Evolutionary conservation across 306 rosid species (phyloP).

Genomic region (Fragaria nilgerrensis): DNA sequence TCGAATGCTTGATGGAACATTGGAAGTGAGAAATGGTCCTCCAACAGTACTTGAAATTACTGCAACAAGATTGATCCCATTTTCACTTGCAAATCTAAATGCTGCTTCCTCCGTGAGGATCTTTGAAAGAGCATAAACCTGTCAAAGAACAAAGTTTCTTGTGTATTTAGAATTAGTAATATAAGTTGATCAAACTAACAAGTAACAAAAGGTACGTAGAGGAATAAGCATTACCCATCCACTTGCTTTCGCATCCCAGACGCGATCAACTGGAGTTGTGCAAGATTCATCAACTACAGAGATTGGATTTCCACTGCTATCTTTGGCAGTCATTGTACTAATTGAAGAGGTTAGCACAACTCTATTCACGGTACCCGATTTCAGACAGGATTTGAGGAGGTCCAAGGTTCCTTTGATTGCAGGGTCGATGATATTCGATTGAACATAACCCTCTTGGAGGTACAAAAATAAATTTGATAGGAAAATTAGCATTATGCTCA

Average conservation of each 20-base stretch:
- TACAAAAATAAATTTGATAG: conserved; percentile 9
- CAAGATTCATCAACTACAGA: conserved; percentile 66
- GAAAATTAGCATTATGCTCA: not conserved
- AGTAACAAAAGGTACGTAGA: not conserved
- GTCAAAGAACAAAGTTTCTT: conserved; percentile 1
- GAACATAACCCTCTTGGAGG: conserved; percentile 53
- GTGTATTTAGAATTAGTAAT: not conserved
- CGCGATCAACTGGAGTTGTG: conserved; percentile 43
- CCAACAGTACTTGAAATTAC: conserved; percentile 68
- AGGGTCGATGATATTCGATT: conserved; percentile 48
- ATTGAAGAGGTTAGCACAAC: conserved; percentile 83
- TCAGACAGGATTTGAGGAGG: conserved; percentile 63
- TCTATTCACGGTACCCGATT: conserved; percentile 64
- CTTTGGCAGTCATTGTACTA: conserved; percentile 67
- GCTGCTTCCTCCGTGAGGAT: conserved; percentile 71
- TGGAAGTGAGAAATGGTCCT: conserved; percentile 67
- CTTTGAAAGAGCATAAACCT: conserved; percentile 75
- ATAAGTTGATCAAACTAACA: not conserved
- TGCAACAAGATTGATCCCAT: conserved; percentile 62
- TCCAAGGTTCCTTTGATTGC: conserved; percentile 60
- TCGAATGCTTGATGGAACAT: conserved; percentile 63
- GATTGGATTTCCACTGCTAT: conserved; percentile 49
- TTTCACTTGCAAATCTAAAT: conserved; percentile 61
- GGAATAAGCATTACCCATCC: conserved; percentile 62
- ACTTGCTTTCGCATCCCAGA: conserved; percentile 53